phyloP scores from a whole-genome alignment of 116 monocot species.

The Papilionanthe hybrid region DNA sequence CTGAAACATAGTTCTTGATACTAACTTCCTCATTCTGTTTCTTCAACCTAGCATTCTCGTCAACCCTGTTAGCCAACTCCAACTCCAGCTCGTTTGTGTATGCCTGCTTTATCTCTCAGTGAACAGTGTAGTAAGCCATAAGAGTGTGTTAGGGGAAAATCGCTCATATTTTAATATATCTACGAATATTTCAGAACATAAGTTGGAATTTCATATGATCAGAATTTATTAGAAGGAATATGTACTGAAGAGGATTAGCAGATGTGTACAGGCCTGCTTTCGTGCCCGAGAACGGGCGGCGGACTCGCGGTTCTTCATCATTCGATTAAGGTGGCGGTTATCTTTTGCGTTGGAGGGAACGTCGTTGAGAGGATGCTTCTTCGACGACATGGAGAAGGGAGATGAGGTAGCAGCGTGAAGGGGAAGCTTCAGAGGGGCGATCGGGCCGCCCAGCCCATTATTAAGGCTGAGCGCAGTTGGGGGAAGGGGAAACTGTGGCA shows the following conservation, averaged over 20 bases:
- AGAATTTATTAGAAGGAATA: neutral
- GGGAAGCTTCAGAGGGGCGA: neutral
- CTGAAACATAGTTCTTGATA: neutral
- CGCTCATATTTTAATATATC: no score
- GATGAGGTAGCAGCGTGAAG: neutral
- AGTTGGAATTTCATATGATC: no score
- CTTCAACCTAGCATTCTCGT: constrained; percentile 28
- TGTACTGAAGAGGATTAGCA: neutral
- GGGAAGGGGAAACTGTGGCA: neutral
- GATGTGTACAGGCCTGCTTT: constrained; percentile 32
- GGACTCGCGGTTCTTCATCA: constrained; percentile 69
- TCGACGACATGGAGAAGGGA: constrained; percentile 16
- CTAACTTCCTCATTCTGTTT: constrained; percentile 28
- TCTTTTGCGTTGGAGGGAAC: neutral
- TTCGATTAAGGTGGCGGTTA: constrained; percentile 37
- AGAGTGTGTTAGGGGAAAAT: neutral
- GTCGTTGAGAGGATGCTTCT: neutral
- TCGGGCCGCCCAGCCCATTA: neutral
- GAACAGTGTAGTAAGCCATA: neutral
- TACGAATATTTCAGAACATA: no score
- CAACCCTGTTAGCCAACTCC: constrained; percentile 16
- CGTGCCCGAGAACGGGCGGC: constrained; percentile 54
- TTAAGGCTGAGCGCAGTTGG: constrained; percentile 4
- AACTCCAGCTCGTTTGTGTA: constrained; percentile 41
- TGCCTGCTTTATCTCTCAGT: constrained; percentile 15